These are phyloP conservation scores for Coniochaeta sp. DNA, from an alignment of 2,329 filamentous ascomycete species.

Conservation along the genomic window DNA sequence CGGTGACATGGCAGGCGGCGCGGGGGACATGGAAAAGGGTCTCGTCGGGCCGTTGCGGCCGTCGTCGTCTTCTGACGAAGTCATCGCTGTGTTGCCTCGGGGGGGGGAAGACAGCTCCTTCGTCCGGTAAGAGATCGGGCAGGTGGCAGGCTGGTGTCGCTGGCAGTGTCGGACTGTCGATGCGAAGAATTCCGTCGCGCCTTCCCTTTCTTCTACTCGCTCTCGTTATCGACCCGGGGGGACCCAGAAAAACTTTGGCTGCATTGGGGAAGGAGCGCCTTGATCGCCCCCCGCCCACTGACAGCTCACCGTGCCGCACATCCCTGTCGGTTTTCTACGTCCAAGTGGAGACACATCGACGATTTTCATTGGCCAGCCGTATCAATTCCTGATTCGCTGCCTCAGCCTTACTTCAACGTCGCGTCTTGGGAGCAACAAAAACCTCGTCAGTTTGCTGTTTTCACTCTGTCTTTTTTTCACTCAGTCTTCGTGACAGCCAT, in stretches of 20 bases:
- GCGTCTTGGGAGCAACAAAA: too few species aligned
- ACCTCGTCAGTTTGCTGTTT: too few species aligned
- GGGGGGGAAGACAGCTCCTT: conserved; percentile 47
- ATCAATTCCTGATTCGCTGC: background rate
- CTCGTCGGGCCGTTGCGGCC: conserved; percentile 8
- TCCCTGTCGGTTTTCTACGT: background rate
- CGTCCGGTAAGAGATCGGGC: conserved; percentile 26
- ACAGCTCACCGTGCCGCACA: background rate
- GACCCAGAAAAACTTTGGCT: conserved; percentile 1
- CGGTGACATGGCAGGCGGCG: conserved; percentile 18
- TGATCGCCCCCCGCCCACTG: background rate
- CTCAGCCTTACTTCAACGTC: background rate
- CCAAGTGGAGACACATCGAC: background rate
- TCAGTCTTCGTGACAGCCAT: too few species aligned
- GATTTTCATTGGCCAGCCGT: background rate
- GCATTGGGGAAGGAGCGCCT: background rate
- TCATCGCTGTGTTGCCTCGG: conserved; percentile 53
- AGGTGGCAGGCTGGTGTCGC: background rate
- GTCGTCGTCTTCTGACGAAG: conserved; percentile 38
- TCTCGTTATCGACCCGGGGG: background rate
- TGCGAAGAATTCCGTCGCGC: background rate
- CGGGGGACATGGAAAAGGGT: conserved; percentile 10
- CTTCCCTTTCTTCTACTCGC: background rate
- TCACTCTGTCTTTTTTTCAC: too few species aligned
- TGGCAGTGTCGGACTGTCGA: background rate